Evolutionary conservation across 2,329 filamentous ascomycete species (phyloP), one percentile per base, ranked within the genome.

Genomic region (Raffaelea deltoideospora): DNA sequence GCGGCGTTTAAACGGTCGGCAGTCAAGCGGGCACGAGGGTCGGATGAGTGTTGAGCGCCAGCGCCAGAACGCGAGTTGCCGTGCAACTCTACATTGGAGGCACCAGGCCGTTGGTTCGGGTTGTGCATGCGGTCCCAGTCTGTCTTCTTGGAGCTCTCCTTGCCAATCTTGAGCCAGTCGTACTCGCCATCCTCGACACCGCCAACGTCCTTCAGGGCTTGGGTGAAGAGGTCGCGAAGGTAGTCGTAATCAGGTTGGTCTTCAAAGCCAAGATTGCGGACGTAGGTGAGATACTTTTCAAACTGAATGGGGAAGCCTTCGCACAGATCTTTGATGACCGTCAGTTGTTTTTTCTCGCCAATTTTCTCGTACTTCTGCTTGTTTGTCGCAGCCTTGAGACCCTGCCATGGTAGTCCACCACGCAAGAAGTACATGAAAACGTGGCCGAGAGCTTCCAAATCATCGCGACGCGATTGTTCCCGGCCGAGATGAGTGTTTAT

Each of bases 311-410:
- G 88, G 61, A 93, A 96, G 35, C 85, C 81, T 49, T 95, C 87
- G 56, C 88, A 96, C 14, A 98, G 74, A 51, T 98, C 90, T 65
- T 95, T 94, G 64, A 98, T 92, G 5, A 76, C 74, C 18, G 90
- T 96, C 0, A 88, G 95, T 65, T 96, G 90, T 68, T 98, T 98
- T 79, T 98, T 96, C 69, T 98, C 88, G 32, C 90, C 90, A 60
- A 98, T 98, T 72, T 96, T 96, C 64, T 98, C 90, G 57, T 98
- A 98, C 65, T 98, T 98, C 57, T 98, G 90, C 74, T 98, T 79
- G 59, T 80, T 80, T 33, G 76, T 80, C 22, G 75, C 76, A 55
- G 76, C 76, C 62, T 81, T 81, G 44, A 82, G 62, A 10, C 76
- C 76, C 53, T 81, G 76, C 76, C 76, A 81, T 33, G 77, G 76